phyloP scores from a whole-genome alignment of 176 grass and related monocot genomes.

The Microstegium vimineum region DNA sequence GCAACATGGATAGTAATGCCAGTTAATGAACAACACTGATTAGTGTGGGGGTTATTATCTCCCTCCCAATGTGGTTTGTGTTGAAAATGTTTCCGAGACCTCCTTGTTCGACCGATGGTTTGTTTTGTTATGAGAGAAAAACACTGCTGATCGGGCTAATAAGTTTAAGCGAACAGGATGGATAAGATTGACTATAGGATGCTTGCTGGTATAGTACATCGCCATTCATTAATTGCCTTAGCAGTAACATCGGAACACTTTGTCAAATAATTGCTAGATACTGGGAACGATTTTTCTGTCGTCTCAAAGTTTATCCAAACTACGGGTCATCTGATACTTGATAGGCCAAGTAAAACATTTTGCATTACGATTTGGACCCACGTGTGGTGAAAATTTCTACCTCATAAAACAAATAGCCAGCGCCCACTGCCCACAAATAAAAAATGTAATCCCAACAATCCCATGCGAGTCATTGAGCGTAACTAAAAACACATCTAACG shows the following conservation, averaged over 20 bases:
- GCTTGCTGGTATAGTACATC: background rate
- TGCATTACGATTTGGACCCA: background rate
- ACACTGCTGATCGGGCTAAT: no score
- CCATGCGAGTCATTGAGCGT: no score
- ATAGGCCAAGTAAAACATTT: background rate
- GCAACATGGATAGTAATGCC: background rate
- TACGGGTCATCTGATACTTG: constrained; percentile 1
- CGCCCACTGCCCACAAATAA: background rate
- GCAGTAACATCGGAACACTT: background rate
- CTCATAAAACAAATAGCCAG: background rate
- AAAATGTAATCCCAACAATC: background rate
- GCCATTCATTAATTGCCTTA: background rate
- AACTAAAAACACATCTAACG: no score
- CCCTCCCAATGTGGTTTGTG: background rate
- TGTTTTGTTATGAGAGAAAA: no score
- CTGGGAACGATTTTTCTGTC: background rate
- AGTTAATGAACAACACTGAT: background rate
- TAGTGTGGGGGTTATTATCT: background rate
- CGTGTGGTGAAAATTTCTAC: background rate
- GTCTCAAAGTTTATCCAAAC: background rate
- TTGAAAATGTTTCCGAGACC: no score
- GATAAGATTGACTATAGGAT: background rate
- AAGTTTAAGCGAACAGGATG: no score
- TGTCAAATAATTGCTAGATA: background rate
- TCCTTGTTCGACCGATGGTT: no score